phyloP scores from a whole-genome alignment of 2,329 filamentous ascomycete species.

The Fusarium fracticaudum region DNA sequence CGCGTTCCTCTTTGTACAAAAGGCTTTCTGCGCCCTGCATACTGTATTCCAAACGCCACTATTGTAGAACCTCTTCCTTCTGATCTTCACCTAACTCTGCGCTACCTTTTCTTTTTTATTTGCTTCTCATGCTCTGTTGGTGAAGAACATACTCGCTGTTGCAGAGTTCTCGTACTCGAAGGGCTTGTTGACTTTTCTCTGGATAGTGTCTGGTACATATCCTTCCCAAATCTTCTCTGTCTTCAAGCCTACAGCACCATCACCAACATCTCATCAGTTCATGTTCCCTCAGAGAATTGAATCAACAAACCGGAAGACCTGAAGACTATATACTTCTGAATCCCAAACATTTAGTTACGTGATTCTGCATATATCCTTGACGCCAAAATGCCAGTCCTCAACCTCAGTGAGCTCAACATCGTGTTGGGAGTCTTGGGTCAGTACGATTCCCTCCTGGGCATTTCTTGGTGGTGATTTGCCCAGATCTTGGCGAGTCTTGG shows the following conservation, averaged over 20 bases:
- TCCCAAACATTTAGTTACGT: not conserved
- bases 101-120: not conserved
- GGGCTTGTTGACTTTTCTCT: not conserved
- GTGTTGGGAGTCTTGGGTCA: conserved; percentile 57
- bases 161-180: not conserved
- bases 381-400: conserved; percentile 45
- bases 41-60: not conserved
- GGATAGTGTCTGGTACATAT: not conserved
- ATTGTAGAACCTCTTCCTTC: not conserved
- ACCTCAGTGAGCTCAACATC: conserved; percentile 63
- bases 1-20: conserved; percentile 15
- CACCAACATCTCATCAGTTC: too few species aligned
- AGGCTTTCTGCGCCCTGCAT: conserved; percentile 14
- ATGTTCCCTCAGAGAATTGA: not conserved
- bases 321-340: conserved; percentile 5
- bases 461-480: not conserved
- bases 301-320: not conserved
- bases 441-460: conserved; percentile 17
- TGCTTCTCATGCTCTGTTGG: not conserved
- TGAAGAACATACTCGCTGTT: not conserved
- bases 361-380: not conserved
- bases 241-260: not conserved
- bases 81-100: not conserved
- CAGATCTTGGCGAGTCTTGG: conserved; percentile 12
- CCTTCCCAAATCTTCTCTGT: not conserved